Conservation (phyloP, 2,329 filamentous ascomycete genomes). For the Ambrosiella beaveri region DNA sequence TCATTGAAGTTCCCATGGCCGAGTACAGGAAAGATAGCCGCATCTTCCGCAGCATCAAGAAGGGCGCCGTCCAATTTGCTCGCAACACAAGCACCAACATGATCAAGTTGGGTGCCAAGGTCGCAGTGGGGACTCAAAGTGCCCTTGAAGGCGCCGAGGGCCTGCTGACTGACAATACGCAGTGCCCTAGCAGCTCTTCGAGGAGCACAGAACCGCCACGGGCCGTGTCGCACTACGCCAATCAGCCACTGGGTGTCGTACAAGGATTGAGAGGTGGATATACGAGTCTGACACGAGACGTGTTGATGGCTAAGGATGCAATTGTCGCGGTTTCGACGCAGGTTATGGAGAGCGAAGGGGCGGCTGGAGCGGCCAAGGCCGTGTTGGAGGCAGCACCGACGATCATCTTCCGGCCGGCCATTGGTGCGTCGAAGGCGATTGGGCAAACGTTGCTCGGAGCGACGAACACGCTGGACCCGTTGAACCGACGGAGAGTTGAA, state of each 20-base stretch:
- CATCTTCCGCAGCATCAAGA: slow-evolving; percentile 77
- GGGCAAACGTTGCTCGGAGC: slow-evolving; percentile 82
- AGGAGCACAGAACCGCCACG: slow-evolving; percentile 51
- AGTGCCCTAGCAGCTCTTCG: slow-evolving; percentile 23
- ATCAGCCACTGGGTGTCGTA: slow-evolving; percentile 78
- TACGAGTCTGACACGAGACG: slow-evolving; percentile 64
- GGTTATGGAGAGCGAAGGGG: slow-evolving; percentile 69
- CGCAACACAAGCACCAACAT: slow-evolving; percentile 87
- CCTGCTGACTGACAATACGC: slow-evolving; percentile 31
- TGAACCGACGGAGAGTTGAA: slow-evolving; percentile 63
- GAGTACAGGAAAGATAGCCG: slow-evolving; percentile 92
- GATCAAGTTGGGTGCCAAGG: slow-evolving; percentile 84
- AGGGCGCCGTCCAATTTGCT: slow-evolving; percentile 77
- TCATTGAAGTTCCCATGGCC: slow-evolving; percentile 74
- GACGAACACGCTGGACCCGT: slow-evolving; percentile 75
- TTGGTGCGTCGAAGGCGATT: slow-evolving; percentile 76
- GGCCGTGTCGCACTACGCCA: slow-evolving; percentile 78
- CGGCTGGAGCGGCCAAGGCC: slow-evolving; percentile 61
- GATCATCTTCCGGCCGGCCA: slow-evolving; percentile 75
- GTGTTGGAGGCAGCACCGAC: slow-evolving; percentile 76
- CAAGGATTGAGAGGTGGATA: slow-evolving; percentile 76
- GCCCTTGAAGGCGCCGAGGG: slow-evolving; percentile 77
- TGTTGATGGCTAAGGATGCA: slow-evolving; percentile 74
- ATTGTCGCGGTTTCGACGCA: slow-evolving; percentile 90
- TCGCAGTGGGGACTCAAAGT: slow-evolving; percentile 90